phyloP scores from a whole-genome alignment of 129 eudicot genomes.

The Apium graveolens region DNA sequence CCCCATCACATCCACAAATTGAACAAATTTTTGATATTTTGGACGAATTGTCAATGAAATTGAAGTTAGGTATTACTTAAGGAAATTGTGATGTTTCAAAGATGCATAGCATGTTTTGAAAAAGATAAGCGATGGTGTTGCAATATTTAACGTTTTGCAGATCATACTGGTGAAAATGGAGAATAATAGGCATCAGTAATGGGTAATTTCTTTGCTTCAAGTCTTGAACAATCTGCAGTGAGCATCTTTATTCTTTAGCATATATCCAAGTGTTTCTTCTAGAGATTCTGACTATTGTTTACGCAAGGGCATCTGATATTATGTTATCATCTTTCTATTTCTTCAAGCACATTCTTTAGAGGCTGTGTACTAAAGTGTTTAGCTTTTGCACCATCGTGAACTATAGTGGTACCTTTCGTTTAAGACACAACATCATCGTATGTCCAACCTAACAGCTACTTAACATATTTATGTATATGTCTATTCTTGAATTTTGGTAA shows the following conservation, averaged over 20 bases:
- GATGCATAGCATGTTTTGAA: neutral
- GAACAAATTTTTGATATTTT: conserved; percentile 18
- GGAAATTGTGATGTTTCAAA: neutral
- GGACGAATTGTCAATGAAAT: conserved; percentile 29
- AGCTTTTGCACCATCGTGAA: too few relatives aligned
- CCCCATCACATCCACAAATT: conserved; percentile 22
- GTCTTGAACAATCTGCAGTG: neutral
- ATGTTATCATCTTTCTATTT: too few relatives aligned
- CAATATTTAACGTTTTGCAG: neutral
- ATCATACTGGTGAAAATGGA: neutral
- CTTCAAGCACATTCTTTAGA: too few relatives aligned
- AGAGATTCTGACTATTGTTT: neutral
- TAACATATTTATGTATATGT: too few relatives aligned
- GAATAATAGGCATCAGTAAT: neutral
- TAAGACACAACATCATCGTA: too few relatives aligned
- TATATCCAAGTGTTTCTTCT: too few relatives aligned
- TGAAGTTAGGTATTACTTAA: conserved; percentile 25
- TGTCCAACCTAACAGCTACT: too few relatives aligned
- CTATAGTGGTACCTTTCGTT: too few relatives aligned
- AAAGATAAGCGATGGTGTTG: neutral
- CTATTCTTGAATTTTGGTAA: neutral
- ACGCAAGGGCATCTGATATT: too few relatives aligned
- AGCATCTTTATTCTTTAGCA: neutral
- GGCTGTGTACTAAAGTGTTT: too few relatives aligned
- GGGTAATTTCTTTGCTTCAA: neutral